phyloP scores from a whole-genome alignment of 2,329 filamentous ascomycete genomes.

The Camptophora hylomeconis region DNA sequence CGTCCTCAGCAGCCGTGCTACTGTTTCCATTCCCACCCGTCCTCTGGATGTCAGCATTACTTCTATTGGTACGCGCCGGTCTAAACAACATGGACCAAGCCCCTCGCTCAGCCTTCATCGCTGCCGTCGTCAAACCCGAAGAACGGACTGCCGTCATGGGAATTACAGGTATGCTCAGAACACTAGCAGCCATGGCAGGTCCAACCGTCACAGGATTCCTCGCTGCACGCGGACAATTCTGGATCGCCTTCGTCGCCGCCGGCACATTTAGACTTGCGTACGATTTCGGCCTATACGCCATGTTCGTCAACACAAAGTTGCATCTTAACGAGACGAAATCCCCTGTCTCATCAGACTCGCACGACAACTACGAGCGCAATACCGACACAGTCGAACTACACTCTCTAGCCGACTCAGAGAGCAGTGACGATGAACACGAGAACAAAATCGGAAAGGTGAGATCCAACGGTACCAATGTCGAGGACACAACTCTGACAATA shows the following conservation, averaged over 20 bases:
- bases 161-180: slow-evolving; percentile 49
- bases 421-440: slow-evolving; percentile 1
- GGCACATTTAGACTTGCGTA: slow-evolving; percentile 42
- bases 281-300: slow-evolving; percentile 44
- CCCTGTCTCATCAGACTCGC: background rate
- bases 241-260: slow-evolving; percentile 49
- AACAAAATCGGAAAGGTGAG: background rate
- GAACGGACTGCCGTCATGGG: slow-evolving; percentile 61
- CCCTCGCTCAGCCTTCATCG: slow-evolving; percentile 52
- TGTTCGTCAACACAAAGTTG: slow-evolving; percentile 47
- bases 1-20: slow-evolving; percentile 48
- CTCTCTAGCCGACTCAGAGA: slow-evolving; percentile 6
- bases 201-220: slow-evolving; percentile 44
- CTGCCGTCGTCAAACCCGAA: slow-evolving; percentile 50
- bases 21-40: slow-evolving; percentile 44
- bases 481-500: slow-evolving; percentile 1
- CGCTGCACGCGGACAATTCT: slow-evolving; percentile 41
- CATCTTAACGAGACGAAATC: slow-evolving; percentile 29
- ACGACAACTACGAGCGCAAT: slow-evolving; percentile 1
- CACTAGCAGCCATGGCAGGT: slow-evolving; percentile 42
- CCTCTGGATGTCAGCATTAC: slow-evolving; percentile 38
- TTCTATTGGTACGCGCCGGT: slow-evolving; percentile 47
- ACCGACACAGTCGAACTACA: slow-evolving; percentile 9
- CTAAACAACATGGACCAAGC: slow-evolving; percentile 60
- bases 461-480: background rate